These are phyloP conservation scores for Excoecaria cochinchinensis DNA, from an alignment of 345 rosid genomes.

Conservation along the genomic window DNA sequence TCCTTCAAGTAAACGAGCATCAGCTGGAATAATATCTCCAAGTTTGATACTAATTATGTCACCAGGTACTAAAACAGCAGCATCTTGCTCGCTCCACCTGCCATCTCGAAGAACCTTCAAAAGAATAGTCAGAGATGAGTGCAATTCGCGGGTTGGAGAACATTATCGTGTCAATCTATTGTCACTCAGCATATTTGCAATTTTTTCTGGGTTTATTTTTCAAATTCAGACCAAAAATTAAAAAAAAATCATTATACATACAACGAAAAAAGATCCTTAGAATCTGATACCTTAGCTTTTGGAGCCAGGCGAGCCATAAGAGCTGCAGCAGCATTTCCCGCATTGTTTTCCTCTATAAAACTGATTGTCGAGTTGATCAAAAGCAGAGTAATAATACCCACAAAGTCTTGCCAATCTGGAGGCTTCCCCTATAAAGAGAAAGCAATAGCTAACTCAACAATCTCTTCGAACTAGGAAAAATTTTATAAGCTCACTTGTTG, in stretches of 20 bases:
- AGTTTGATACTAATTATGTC: conserved; percentile 87
- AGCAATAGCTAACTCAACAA: not conserved
- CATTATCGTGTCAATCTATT: conserved; percentile 1
- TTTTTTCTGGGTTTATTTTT: not conserved
- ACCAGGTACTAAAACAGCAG: conserved; percentile 87
- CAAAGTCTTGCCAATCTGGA: conserved; percentile 98
- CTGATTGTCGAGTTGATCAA: conserved; percentile 94
- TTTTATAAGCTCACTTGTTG: not conserved
- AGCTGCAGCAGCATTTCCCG: conserved; percentile 98
- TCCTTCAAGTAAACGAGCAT: conserved; percentile 93
- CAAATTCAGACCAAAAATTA: not conserved
- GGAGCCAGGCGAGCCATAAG: conserved; percentile 98
- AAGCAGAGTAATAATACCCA: conserved; percentile 88
- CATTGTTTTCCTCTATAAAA: conserved; percentile 95
- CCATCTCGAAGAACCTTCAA: conserved; percentile 92
- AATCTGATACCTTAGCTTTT: conserved; percentile 70
- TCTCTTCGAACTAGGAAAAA: not conserved
- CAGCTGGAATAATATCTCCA: conserved; percentile 96
- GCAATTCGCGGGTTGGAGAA: not conserved
- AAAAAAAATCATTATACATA: not conserved
- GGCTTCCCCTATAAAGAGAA: conserved; percentile 68
- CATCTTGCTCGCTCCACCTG: conserved; percentile 93
- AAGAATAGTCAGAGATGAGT: conserved; percentile 14
- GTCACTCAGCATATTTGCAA: not conserved
- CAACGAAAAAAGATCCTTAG: not conserved